Evolutionary conservation across 1,284 basidiomycete genomes (phyloP), one percentile per base, ranked within the genome.

Genomic region (Cryptococcus sp.): DNA sequence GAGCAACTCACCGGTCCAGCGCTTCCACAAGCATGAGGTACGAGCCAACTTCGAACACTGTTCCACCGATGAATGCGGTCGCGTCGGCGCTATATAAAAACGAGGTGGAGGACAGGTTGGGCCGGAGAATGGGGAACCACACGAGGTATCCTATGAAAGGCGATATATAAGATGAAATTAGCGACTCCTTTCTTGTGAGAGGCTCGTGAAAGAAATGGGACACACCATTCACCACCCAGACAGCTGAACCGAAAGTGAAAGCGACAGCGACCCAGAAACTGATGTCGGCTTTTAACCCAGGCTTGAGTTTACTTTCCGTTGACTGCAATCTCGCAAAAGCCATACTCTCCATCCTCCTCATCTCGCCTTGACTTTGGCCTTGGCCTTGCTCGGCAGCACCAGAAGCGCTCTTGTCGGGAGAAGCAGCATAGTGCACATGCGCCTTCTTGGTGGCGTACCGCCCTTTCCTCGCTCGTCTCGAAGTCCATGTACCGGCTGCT

Each of bases 191-290:
- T 39, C 22, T 19, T 42, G 40, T 35, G 7, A 52, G 7, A 13
- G 17, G 30, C 50, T n/a, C 20, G 16, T 27, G 23, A 51, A 8
- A n/a, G 11, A 22, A 10, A 17, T 15, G 4, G 25, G 35, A 39
- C 19, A 55, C 19, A 75, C 74, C 85, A 66, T 86, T 85, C 39
- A 84, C 72, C n/a, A 85, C 82, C 84, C 83, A 84, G 5, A 83
- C 76, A 10, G 80, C 70, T 46, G 79, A 81, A 23, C 83, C 83
- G 17, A 78, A 50, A 0, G 81, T 82, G 55, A 78, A 78, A 3
- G 58, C 35, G 19, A 72, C 53, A 0, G 70, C 70, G 16, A 73
- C 48, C 73, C 72, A 77, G 49, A 72, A 75, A 6, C 57, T 58
- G 5, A 76, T 57, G 58, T 76, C 73, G 23, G 54, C 47, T 5